Base-by-base conservation (phyloP, 106 monocot species). In the Platanthera zijinensis region DNA sequence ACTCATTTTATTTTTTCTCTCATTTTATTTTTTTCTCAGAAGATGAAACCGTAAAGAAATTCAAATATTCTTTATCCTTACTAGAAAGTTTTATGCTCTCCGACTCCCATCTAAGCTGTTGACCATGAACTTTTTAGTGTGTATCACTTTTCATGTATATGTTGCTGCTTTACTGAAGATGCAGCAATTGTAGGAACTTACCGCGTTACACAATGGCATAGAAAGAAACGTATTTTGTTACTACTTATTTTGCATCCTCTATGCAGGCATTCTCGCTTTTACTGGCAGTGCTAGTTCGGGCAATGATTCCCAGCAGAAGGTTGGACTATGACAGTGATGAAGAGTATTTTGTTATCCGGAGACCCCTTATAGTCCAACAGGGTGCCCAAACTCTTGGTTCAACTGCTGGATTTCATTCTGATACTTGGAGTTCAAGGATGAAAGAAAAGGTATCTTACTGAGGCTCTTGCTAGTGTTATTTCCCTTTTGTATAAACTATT, bases 201-300 rank as follows among this genome's bases (percentile, higher is more conserved):
- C 18, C 32, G 28, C 11, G 10, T 61, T 61, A 1, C 8, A 61
- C 6, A 18, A 21, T 21, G n/a, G 7, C n/a, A 61, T 61, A 19
- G 59, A 61, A 19, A 61, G 59, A 61, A 21, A 14, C n/a, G 7
- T 66, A 22, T 12, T 30, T 66, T 13, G 11, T 32, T 66, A 32
- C 32, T 30, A 11, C 4, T 32, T 32, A 10, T 39, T 32, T 70
- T 48, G 5, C 49, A 57, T 76, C n/a, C 39, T 67, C 4, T 54
- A 6, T 83, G 48, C 77, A 86, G 86, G 80, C 77, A 49, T 75
- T 86, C 1, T 83, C 86, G 51, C 83, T 86, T 70, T 49, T 86
- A 13, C 59, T 86, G 32, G 83, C 86, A 61, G 57, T 86, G 73
- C 51, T 83, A 74, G 50, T 86, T 59, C 73, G 80, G 52, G 59